phyloP scores from a whole-genome alignment of 768 basidiomycete species.

The Boletus eberwhitei region DNA sequence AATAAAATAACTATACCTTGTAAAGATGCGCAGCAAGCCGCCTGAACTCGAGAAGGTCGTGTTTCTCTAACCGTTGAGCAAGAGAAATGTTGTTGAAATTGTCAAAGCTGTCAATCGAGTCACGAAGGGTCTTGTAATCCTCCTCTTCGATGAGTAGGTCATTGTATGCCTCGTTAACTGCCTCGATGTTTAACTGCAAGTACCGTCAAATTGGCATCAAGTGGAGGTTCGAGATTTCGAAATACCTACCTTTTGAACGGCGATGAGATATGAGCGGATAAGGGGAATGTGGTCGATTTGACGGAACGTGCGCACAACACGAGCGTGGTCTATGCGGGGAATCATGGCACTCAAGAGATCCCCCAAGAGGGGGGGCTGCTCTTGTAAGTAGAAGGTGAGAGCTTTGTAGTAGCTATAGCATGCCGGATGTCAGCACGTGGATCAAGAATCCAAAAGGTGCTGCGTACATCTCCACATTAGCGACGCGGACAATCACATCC shows the following conservation, averaged over 20 bases:
- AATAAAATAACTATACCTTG: slow-evolving; percentile 54
- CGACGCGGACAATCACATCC: slow-evolving; percentile 93
- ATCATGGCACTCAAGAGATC: slow-evolving; percentile 92
- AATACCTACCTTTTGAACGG: slow-evolving; percentile 81
- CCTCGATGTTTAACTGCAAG: slow-evolving; percentile 86
- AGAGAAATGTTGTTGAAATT: slow-evolving; percentile 93
- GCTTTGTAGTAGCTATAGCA: slow-evolving; percentile 84
- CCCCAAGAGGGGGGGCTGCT: slow-evolving; percentile 90
- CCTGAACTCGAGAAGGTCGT: slow-evolving; percentile 92
- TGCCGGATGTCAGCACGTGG: slow-evolving; percentile 3
- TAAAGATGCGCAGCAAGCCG: slow-evolving; percentile 93
- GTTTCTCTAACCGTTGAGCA: slow-evolving; percentile 81
- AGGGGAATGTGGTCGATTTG: slow-evolving; percentile 95
- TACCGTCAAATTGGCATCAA: not conserved
- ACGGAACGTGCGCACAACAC: slow-evolving; percentile 94
- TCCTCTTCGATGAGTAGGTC: slow-evolving; percentile 98
- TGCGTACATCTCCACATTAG: slow-evolving; percentile 92
- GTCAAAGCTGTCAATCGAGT: slow-evolving; percentile 97
- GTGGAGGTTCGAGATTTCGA: not conserved
- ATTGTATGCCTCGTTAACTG: slow-evolving; percentile 98
- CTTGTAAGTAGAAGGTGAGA: slow-evolving; percentile 89
- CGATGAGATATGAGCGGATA: slow-evolving; percentile 93
- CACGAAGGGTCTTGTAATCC: slow-evolving; percentile 95
- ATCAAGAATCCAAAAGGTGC: not conserved
- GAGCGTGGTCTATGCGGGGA: slow-evolving; percentile 90